Percentiles rank a stretch among this genome's conserved stretches.
Conservation (phyloP, 75 land plant species). For the Pinus albicaulis region DNA sequence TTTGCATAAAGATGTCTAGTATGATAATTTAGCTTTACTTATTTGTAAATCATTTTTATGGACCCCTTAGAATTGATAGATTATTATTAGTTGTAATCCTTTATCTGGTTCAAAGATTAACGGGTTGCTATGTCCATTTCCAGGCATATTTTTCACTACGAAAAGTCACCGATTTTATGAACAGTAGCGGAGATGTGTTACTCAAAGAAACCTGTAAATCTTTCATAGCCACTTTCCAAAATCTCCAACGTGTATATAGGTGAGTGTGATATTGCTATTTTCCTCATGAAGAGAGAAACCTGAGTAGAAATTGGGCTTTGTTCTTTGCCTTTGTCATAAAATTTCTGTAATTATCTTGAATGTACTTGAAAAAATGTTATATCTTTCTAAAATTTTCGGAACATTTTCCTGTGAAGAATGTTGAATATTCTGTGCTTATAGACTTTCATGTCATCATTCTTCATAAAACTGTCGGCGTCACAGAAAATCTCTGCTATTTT, state of each 20-base stretch:
- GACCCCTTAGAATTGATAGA: neutral
- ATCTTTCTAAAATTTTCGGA: neutral
- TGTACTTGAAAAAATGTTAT: neutral
- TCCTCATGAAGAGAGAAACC: no score
- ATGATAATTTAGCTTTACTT: neutral
- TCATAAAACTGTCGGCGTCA: no score
- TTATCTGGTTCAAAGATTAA: neutral
- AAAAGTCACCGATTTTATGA: neutral
- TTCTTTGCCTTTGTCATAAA: neutral
- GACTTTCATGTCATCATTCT: neutral
- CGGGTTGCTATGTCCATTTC: neutral
- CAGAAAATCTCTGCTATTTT: neutral
- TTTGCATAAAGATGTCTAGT: neutral
- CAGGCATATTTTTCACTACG: slow-evolving; percentile 12
- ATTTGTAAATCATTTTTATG: neutral
- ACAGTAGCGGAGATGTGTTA: neutral
- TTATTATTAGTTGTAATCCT: neutral
- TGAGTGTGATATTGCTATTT: neutral
- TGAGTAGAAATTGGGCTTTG: neutral
- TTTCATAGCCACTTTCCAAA: slow-evolving; percentile 1
- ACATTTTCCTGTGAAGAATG: neutral
- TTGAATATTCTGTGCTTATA: neutral
- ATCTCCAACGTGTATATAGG: neutral
- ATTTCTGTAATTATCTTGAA: neutral
- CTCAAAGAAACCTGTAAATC: neutral